Conservation (phyloP, 1,284 basidiomycete species). For the Wolfiporia cocos region DNA sequence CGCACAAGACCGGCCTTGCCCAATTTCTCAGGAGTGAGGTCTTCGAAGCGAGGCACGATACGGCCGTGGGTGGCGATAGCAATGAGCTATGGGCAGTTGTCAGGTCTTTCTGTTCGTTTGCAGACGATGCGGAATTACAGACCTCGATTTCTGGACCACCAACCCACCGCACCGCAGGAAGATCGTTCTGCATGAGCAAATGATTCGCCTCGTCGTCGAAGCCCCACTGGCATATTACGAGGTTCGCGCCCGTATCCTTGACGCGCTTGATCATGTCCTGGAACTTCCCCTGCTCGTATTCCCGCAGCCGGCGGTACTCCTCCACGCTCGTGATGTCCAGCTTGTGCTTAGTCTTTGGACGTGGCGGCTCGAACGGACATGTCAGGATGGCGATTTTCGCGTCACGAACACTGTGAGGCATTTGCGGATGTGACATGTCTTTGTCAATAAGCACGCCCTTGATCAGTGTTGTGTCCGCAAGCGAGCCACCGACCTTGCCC, state of each 20-base stretch:
- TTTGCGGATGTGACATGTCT: slow-evolving; percentile 98
- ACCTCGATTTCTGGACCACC: slow-evolving; percentile 99
- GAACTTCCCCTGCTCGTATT: slow-evolving; percentile 96
- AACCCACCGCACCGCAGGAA: slow-evolving; percentile 99
- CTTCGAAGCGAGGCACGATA: slow-evolving; percentile 97
- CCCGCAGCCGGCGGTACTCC: slow-evolving; percentile 92
- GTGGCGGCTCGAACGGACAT: slow-evolving; percentile 97
- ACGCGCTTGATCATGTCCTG: slow-evolving; percentile 95
- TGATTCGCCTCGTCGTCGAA: slow-evolving; percentile 99
- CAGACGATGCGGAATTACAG: no score
- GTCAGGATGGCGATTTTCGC: slow-evolving; percentile 96
- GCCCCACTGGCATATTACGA: slow-evolving; percentile 99
- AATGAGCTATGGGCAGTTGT: slow-evolving; percentile 85
- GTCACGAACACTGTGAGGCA: slow-evolving; percentile 86
- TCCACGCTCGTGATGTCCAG: slow-evolving; percentile 97
- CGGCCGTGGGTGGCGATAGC: slow-evolving; percentile 98
- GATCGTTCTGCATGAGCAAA: slow-evolving; percentile 93
- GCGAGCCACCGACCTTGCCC: slow-evolving; percentile 95
- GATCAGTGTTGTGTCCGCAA: slow-evolving; percentile 91
- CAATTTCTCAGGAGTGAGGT: slow-evolving; percentile 87
- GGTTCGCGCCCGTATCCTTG: slow-evolving; percentile 96
- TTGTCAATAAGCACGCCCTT: slow-evolving; percentile 98
- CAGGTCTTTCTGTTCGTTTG: no score
- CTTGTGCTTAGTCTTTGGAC: slow-evolving; percentile 99
- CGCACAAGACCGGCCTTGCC: slow-evolving; percentile 91